Percentiles rank a stretch among this genome's conserved stretches.
phyloP scores from a whole-genome alignment of 225 moss, liverwort and hornwort species.

The Lunularia cruciata region DNA sequence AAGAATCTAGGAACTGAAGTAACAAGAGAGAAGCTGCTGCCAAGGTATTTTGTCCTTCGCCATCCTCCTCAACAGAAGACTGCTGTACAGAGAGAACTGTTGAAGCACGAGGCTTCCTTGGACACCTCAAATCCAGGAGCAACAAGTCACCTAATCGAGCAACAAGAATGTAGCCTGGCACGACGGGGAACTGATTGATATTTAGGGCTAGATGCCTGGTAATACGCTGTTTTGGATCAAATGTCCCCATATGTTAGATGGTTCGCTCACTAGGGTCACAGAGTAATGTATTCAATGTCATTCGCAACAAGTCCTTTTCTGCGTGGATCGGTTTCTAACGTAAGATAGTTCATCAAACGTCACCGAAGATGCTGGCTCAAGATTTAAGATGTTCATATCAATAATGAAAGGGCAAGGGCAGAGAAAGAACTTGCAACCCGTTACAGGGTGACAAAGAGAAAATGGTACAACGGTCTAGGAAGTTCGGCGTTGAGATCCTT shows the following conservation, averaged over 20 bases:
- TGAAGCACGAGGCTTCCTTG: constrained; percentile 37
- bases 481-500: too few species aligned
- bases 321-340: constrained; percentile 13
- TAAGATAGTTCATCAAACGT: not conserved
- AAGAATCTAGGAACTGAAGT: constrained; percentile 65
- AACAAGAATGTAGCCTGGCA: constrained; percentile 84
- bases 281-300: constrained; percentile 67
- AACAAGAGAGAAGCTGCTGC: constrained; percentile 94
- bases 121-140: constrained; percentile 79
- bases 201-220: constrained; percentile 58
- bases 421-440: too few species aligned
- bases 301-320: constrained; percentile 63
- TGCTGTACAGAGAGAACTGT: constrained; percentile 34
- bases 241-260: constrained; percentile 58
- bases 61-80: constrained; percentile 58
- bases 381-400: too few species aligned
- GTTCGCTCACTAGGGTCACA: constrained; percentile 67
- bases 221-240: constrained; percentile 51
- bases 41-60: constrained; percentile 81
- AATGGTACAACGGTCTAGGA: too few species aligned
- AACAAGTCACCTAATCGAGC: constrained; percentile 74
- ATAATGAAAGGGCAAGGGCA: too few species aligned
- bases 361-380: not conserved
- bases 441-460: too few species aligned
- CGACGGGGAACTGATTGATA: constrained; percentile 74